Base-by-base conservation (phyloP, 352 stramenopile species). In the Aphanomyces euteiches region DNA sequence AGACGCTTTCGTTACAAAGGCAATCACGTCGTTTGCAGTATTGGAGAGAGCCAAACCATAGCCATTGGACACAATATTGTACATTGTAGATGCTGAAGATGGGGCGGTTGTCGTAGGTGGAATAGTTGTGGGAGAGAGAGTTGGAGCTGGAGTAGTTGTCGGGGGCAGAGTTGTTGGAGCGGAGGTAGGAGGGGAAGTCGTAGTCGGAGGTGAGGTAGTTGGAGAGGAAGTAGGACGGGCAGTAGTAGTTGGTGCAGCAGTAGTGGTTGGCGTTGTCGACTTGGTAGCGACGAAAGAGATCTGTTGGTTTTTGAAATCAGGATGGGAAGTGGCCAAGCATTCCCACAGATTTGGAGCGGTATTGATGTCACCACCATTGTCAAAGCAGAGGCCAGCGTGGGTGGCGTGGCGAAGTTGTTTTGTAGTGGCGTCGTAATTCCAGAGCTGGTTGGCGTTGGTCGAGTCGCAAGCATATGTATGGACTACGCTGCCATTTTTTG, bases 391-490 rank as follows among this genome's bases (percentile, higher is more conserved):
- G 28, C 47, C 64, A 10, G 19, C 19, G 77, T 89, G 74, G 50
- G 72, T 86, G 19, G 53, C 53, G 74, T 90, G 80, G 63, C 77
- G 77, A 47, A 90, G 7, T 56, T 83, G 74, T 17, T 81, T 70
- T 36, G 72, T 78, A 34, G 68, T 64, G 12, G 72, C 66, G 72
- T 88, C 74, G 58, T 83, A 88, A 38, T n/a, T 79, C 83, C 83
- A 89, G 21, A 75, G 74, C 72, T 90, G 81, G 73, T 90, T 90
- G 45, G 17, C 58, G 57, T 90, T 83, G 8, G 58, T 67, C 6
- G 72, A 61, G 34, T 86, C 79, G 68, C 83, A 90, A 17, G 47
- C 36, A 67, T 82, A 90, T 43, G 77, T 77, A 75, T 89, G 83
- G 54, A 90, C 80, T 38, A 69, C 72, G 12, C 79, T 81, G 37